Base-by-base conservation (phyloP, 208 protist species). In the Trypanosoma conorhini region DNA sequence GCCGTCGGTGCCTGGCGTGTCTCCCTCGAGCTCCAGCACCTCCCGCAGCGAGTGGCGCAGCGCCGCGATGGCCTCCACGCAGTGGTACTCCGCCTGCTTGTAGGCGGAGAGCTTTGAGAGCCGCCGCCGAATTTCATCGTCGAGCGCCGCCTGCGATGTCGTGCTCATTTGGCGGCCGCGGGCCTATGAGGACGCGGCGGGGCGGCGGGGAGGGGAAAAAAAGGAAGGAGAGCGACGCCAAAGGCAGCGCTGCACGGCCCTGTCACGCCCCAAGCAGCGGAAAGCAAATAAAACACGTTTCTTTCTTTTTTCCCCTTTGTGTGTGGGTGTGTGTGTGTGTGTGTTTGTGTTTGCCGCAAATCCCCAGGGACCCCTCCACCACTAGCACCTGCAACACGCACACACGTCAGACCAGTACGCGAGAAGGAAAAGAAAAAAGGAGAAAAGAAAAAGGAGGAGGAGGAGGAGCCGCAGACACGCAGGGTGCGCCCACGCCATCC, bases 61-160 rank as follows among this genome's bases (percentile, higher is more conserved):
- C 22, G 80, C 66, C 2, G 77, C 76, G 12, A 89, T 80, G 56
- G 73, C 80, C 63, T 84, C 78, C 12, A 86, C 54, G 35, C 80
- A 86, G 17, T 76, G n/a, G 48, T 84, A 86, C 62, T 89, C 83
- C 5, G 78, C 71, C 22, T 76, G 79, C 52, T 84, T 83, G 76
- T 86, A 89, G 8, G 67, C 70, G 0, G 80, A 79, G 21, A 89
- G 70, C 50, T 74, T 70, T 7, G 72, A 52, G 4, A 89, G 56
- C 7, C 67, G 74, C 2, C 50, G 68, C 22, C 65, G 56, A 26
- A 62, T 61, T 4, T 78, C 74, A 40, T 44, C 51, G n/a, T 68
- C 40, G 35, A 67, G 24, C 21, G 44, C 28, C 19, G 5, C 15
- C 60, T 15, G 17, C 28, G 38, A 12, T 24, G 50, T 24, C 19